Percentiles rank a stretch among this genome's conserved stretches.
Conservation (phyloP, 1,284 basidiomycete species). For the Puccinia triticina region DNA sequence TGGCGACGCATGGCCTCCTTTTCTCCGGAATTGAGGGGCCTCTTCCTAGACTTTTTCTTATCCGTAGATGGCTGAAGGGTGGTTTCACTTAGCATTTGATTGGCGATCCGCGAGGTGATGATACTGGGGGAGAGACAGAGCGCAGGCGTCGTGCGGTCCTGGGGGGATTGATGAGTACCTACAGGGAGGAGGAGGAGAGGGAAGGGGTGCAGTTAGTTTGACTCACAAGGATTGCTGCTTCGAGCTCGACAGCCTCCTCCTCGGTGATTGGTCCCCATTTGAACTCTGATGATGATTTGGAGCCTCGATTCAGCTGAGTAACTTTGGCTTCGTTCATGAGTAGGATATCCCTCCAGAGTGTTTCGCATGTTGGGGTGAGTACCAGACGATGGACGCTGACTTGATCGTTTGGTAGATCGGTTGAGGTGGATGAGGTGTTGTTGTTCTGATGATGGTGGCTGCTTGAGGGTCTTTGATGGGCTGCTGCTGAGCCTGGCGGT, state of each 20-base stretch:
- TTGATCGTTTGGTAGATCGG: conserved; percentile 43
- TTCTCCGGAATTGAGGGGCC: conserved; percentile 49
- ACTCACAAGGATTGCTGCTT: conserved; percentile 49
- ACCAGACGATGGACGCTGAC: conserved; percentile 39
- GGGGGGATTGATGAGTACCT: conserved; percentile 7
- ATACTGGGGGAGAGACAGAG: conserved; percentile 50
- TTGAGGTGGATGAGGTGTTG: background rate
- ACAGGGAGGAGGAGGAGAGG: conserved; percentile 12
- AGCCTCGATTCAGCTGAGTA: background rate
- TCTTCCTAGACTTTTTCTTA: conserved; percentile 46
- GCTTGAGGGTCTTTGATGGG: conserved; percentile 19
- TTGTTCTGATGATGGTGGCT: background rate
- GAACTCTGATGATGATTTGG: conserved; percentile 23
- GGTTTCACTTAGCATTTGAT: conserved; percentile 45
- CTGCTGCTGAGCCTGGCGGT: background rate
- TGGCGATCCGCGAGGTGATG: conserved; percentile 51
- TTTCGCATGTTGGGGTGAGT: conserved; percentile 50
- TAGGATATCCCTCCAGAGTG: conserved; percentile 46
- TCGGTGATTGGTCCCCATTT: conserved; percentile 48
- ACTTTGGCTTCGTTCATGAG: conserved; percentile 49
- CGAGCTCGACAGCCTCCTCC: conserved; percentile 46
- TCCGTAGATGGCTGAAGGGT: conserved; percentile 49
- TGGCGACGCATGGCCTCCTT: conserved; percentile 48
- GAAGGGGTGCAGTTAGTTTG: background rate
- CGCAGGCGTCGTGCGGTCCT: conserved; percentile 47